Evolutionary conservation across 768 basidiomycete species (phyloP), one percentile per base, ranked within the genome.

Genomic region (Amanita pseudoporphyria): DNA sequence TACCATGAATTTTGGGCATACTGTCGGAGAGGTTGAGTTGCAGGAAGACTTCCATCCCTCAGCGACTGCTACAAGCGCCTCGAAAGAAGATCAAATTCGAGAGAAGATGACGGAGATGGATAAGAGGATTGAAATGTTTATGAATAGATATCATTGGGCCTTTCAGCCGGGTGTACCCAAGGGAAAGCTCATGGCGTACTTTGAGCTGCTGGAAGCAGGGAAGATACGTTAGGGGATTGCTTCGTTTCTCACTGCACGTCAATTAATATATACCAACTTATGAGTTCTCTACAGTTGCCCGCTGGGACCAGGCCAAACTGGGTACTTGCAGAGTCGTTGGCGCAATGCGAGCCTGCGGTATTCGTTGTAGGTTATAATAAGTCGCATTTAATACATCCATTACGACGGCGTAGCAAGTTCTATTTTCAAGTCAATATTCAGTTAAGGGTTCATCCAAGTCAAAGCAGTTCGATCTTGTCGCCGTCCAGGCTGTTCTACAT

Each of bases 61-160:
- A 32, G 16, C 30, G 24, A 44, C 16, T 44, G 43, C n/a, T n/a
- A n/a, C 43, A 18, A 30, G 31, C n/a, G 9, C 30, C 30, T 19
- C 43, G 43, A 32, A 44, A 32, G 43, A 44, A 32, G 4, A 44
- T 32, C 43, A 44, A 44, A 44, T 31, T 44, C 43, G 30, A 44
- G 43, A 44, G n/a, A 44, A 31, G 31, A 44, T 44, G 43, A 32
- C 43, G 43, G 43, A 44, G 43, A 44, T 44, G 43, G 43, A 44
- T 16, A 44, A 32, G 28, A 44, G 43, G 30, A 44, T 44, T 32
- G 43, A 44, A 32, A n/a, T 44, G 43, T 44, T 44, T 44, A 44
- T 44, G 43, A 31, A 44, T 16, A 44, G n/a, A 44, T 44, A 44
- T 44, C 43, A 44, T 44, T 44, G 43, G 43, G 43, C 43, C 43